Conservation (phyloP, 1,139 yeast genomes). For the Debaryomyces sp. region DNA sequence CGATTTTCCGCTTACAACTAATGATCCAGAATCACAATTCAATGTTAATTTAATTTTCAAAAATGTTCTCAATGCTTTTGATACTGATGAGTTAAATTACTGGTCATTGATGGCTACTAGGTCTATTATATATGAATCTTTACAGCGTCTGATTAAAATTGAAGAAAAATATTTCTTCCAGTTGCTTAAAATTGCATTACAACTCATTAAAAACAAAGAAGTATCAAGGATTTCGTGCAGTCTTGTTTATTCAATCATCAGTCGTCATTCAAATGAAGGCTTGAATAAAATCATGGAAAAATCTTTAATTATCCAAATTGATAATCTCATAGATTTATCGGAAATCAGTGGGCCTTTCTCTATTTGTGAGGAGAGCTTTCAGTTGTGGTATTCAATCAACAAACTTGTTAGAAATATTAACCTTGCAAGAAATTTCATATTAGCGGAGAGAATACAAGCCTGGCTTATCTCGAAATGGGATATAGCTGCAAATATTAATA, state of each 20-base stretch:
- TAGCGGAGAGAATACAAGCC: conserved; percentile 31
- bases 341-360: conserved; percentile 61
- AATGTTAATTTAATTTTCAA: conserved; percentile 18
- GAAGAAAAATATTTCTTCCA: conserved; percentile 14
- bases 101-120: conserved; percentile 43
- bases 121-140: conserved; percentile 20
- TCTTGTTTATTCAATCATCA: conserved; percentile 20
- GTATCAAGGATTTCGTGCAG: conserved; percentile 24
- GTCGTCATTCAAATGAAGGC: conserved; percentile 13
- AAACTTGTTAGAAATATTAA: conserved; percentile 37
- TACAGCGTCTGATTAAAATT: background rate
- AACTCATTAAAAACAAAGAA: conserved; percentile 40
- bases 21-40: conserved; percentile 1
- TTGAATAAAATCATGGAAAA: conserved; percentile 31
- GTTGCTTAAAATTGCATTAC: conserved; percentile 46
- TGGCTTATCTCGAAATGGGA: conserved; percentile 56
- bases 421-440: conserved; percentile 18
- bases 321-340: conserved; percentile 52
- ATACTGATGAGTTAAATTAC: conserved; percentile 21
- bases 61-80: conserved; percentile 25
- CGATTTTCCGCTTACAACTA: conserved; percentile 5
- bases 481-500: background rate
- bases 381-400: conserved; percentile 55
- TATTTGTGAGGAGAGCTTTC: conserved; percentile 48
- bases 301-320: conserved; percentile 45